Evolutionary conservation across 768 basidiomycete genomes (phyloP).

Genomic region (Trametes coccinea): DNA sequence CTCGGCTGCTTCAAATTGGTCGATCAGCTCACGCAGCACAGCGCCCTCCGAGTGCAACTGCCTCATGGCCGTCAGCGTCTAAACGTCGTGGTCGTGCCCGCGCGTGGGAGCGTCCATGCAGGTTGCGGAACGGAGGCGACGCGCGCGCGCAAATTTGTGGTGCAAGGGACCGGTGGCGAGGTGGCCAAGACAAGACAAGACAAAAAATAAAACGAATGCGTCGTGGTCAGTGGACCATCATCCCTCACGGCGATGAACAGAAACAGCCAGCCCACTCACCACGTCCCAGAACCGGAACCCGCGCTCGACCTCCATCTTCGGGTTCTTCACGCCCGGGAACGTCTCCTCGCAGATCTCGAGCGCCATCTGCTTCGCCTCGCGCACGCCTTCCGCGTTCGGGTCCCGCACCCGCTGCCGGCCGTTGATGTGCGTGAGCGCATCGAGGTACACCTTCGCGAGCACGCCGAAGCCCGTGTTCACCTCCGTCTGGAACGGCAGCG

Average conservation of each 20-base stretch:
- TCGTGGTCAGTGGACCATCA: neutral
- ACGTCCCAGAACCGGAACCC: slow-evolving; percentile 99
- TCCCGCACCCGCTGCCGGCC: slow-evolving; percentile 75
- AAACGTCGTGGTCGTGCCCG: neutral
- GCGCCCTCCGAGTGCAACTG: slow-evolving; percentile 81
- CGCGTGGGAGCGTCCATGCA: neutral
- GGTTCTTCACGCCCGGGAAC: slow-evolving; percentile 88
- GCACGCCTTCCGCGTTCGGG: slow-evolving; percentile 75
- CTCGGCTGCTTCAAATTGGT: slow-evolving; percentile 96
- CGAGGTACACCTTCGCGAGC: slow-evolving; percentile 94
- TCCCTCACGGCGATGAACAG: neutral
- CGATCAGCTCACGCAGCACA: slow-evolving; percentile 83
- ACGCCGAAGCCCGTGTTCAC: slow-evolving; percentile 99
- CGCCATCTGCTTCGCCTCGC: slow-evolving; percentile 82
- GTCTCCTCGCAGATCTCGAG: slow-evolving; percentile 92
- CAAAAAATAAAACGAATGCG: too few relatives aligned
- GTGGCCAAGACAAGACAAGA: too few relatives aligned
- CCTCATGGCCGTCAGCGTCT: slow-evolving; percentile 88
- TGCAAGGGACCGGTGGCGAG: too few relatives aligned
- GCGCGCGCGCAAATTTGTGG: neutral
- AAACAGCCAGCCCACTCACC: slow-evolving; percentile 52
- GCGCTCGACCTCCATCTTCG: slow-evolving; percentile 87
- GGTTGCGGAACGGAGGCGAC: too few relatives aligned
- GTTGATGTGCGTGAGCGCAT: slow-evolving; percentile 88
- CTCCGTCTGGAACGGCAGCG: slow-evolving; percentile 92